Base-by-base conservation (phyloP, 2,329 filamentous ascomycete genomes). In the Pyrenophora tritici-repentis region DNA sequence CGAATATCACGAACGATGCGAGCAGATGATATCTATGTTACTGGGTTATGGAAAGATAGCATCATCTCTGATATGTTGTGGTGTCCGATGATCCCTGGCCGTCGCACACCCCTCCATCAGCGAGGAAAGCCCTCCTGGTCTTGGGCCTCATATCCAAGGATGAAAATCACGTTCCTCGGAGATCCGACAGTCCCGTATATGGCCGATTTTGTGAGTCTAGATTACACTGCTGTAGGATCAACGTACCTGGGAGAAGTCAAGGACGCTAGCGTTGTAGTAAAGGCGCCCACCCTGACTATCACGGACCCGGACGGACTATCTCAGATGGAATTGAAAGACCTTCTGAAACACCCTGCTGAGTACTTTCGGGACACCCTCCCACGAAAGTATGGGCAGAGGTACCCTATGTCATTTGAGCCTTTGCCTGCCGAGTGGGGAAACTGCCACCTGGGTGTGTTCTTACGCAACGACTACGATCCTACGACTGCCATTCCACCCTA, bases 71-170 rank as follows among this genome's bases (percentile, higher is more conserved):
- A 45, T 6, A 1, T 45, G 4, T 6, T 36, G 1, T 45, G 42
- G 20, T 2, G 0, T 8, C n/a, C 18, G 0, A 9, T 0, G 18
- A 20, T 20, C 18, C 6, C 2, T 12, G 26, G 26, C 26, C 26
- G 1, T 1, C 6, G 14, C 6, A 3, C n/a, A 29, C 2, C 42
- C 12, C 33, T 20, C 6, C 8, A 33, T 22, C 0, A 2, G 2
- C 34, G 16, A 0, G 9, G 9, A 13, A n/a, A 10, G 13, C 43
- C 29, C 12, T 40, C 43, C 8, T 39, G 43, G 43, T 47, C 43
- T 17, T 47, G 36, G 43, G 43, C 4, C 3, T 47, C 36, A 3
- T 2, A 6, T 9, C 43, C 18, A 20, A 20, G 5, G 5, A 20
- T 20, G 18, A 20, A 20, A 20, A 20, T 20, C 18, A 20, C 18